Evolutionary conservation across 1,284 basidiomycete genomes (phyloP).

Genomic region (Lentinus polychrous): DNA sequence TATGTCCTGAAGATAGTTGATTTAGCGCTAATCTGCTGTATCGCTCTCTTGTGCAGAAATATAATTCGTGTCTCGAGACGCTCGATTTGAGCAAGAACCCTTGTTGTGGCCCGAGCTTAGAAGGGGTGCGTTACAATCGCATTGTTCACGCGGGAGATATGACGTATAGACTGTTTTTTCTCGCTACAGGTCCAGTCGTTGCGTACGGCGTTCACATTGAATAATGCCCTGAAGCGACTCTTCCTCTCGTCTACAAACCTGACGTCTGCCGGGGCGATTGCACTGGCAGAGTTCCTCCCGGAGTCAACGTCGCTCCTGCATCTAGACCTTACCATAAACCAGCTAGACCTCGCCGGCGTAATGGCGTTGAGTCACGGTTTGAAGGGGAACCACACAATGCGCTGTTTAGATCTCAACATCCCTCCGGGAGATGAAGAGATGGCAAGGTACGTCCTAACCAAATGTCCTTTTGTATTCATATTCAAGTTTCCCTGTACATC

Average conservation of each 20-base stretch:
- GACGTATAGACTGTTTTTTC: not conserved
- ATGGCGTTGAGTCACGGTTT: constrained; percentile 87
- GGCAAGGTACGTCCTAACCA: constrained; percentile 43
- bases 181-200: constrained; percentile 71
- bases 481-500: not conserved
- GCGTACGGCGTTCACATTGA: constrained; percentile 88
- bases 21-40: not conserved
- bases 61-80: constrained; percentile 90
- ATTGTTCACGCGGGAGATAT: not conserved
- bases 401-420: constrained; percentile 92
- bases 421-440: constrained; percentile 85
- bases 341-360: constrained; percentile 84
- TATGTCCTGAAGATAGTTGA: constrained; percentile 2
- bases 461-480: not conserved
- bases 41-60: constrained; percentile 62
- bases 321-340: constrained; percentile 80
- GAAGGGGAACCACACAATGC: constrained; percentile 76
- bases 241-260: constrained; percentile 86
- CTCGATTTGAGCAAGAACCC: constrained; percentile 92
- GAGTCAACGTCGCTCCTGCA: constrained; percentile 85
- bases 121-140: constrained; percentile 56
- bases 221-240: constrained; percentile 86
- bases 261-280: constrained; percentile 84
- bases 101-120: constrained; percentile 81
- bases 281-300: constrained; percentile 92